Evolutionary conservation across 2,329 filamentous ascomycete genomes (phyloP).

Genomic region (Trichoderma sp.): DNA sequence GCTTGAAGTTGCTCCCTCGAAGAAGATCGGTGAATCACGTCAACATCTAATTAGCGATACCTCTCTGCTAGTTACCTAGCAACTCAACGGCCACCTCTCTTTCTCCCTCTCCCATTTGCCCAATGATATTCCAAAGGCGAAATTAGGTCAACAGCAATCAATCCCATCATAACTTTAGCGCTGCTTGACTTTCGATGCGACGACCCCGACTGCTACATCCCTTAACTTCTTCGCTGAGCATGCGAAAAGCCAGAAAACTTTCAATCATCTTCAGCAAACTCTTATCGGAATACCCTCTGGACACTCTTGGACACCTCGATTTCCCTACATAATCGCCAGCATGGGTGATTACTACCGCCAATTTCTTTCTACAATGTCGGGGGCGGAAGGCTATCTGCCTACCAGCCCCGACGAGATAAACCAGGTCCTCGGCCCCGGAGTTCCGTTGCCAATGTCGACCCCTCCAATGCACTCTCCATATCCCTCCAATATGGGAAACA

Average conservation of each 20-base stretch:
- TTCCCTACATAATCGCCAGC: conserved; percentile 12
- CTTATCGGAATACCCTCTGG: neutral
- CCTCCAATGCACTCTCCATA: conserved; percentile 45
- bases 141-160: neutral
- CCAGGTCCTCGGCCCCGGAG: conserved; percentile 39
- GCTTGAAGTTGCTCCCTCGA: neutral
- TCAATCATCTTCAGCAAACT: neutral
- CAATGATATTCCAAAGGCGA: neutral
- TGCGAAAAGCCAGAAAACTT: conserved; percentile 1
- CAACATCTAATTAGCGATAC: neutral
- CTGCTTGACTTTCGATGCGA: conserved; percentile 17
- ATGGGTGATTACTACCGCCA: conserved; percentile 62
- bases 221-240: conserved; percentile 8
- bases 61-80: neutral
- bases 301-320: conserved; percentile 11
- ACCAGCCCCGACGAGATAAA: conserved; percentile 44
- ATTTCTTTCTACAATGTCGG: conserved; percentile 56
- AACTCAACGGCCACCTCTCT: neutral
- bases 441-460: conserved; percentile 31
- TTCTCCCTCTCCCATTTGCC: neutral
- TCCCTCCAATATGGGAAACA: conserved; percentile 37
- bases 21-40: neutral
- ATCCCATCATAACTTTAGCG: neutral
- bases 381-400: conserved; percentile 42
- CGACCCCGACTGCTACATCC: neutral